Base-by-base conservation (phyloP, 169 alveolate species). In the Eimeria necatrix region DNA sequence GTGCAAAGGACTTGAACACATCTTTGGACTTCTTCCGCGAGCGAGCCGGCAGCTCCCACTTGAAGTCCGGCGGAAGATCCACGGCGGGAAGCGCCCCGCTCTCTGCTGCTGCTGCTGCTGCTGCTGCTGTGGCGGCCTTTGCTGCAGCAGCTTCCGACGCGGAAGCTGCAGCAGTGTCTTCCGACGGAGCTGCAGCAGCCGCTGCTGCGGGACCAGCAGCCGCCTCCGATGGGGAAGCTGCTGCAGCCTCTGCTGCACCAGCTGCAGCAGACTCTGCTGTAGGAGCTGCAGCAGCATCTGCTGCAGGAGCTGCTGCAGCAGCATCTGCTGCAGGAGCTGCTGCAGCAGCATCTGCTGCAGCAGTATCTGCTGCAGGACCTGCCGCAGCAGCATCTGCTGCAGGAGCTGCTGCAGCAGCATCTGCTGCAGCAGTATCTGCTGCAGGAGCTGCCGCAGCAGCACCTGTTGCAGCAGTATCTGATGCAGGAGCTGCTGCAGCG, bases 21-120 rank as follows among this genome's bases (percentile, higher is more conserved):
- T n/a, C 52, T 73, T 73, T 73, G 53, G 84, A 73, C 70, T 59
- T n/a, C 70, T 59, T 5, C 52, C 48, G 56, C 20, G 84, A 26
- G 9, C 20, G 52, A 41, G 48, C 18, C 48, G 84, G 48, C 0
- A 26, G 84, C 22, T 22, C 53, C 84, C 84, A 73, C 20, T 73
- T 22, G 26, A 73, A 73, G 4, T 73, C 84, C 10, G n/a, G 5
- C 26, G 24, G 22, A 10, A 8, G 56, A n/a, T 12, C 32, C 6
- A 51, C 8, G 9, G 52, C 4, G 0, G 84, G 22, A 2, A 56
- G n/a, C 20, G 26, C 20, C 8, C 14, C 49, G 84, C 53, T 26
- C 20, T 24, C 53, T 9, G 84, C 9, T 24, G 56, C 18, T 10
- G 26, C 46, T 71, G 83, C n/a, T 9, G 20, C 52, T 24, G 20